phyloP scores from a whole-genome alignment of 2,329 filamentous ascomycete species.

The Thielaviopsis ethacetica region DNA sequence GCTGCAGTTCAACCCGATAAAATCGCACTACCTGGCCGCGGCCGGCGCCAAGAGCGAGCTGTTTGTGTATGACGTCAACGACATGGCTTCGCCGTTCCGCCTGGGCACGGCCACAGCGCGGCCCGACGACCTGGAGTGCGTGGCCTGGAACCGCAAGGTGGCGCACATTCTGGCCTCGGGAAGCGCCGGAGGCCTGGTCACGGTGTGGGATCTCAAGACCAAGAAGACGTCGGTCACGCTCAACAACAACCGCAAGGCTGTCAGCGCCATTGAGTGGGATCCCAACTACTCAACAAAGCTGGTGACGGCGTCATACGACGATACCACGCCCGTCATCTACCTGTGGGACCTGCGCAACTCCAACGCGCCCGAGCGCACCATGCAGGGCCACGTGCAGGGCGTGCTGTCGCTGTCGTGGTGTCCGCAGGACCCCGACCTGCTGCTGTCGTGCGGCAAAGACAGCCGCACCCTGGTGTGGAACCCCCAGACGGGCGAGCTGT shows the following conservation, averaged over 20 bases:
- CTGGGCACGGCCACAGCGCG: constrained; percentile 76
- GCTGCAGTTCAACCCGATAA: constrained; percentile 88
- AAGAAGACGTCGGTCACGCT: constrained; percentile 95
- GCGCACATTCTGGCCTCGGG: constrained; percentile 92
- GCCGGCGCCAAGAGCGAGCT: constrained; percentile 91
- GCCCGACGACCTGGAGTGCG: constrained; percentile 85
- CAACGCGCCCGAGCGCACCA: constrained; percentile 75
- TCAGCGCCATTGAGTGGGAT: constrained; percentile 95
- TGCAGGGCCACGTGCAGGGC: constrained; percentile 87
- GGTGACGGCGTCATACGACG: constrained; percentile 78
- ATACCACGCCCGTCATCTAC: constrained; percentile 72
- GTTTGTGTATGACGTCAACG: constrained; percentile 88
- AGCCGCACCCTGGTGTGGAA: constrained; percentile 95
- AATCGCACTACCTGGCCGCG: constrained; percentile 79
- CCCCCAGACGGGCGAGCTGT: constrained; percentile 70
- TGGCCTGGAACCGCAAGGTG: constrained; percentile 98
- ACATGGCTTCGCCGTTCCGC: constrained; percentile 73
- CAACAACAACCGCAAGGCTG: constrained; percentile 86
- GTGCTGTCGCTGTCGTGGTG: constrained; percentile 94
- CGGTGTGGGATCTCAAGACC: constrained; percentile 95
- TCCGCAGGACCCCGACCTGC: constrained; percentile 68
- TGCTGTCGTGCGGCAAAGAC: constrained; percentile 91
- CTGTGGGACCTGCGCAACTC: constrained; percentile 95
- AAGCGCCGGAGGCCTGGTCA: constrained; percentile 84
- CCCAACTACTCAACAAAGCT: constrained; percentile 90